Base-by-base conservation (phyloP, 1,284 basidiomycete genomes). In the Phylloboletellus chloephorus region DNA sequence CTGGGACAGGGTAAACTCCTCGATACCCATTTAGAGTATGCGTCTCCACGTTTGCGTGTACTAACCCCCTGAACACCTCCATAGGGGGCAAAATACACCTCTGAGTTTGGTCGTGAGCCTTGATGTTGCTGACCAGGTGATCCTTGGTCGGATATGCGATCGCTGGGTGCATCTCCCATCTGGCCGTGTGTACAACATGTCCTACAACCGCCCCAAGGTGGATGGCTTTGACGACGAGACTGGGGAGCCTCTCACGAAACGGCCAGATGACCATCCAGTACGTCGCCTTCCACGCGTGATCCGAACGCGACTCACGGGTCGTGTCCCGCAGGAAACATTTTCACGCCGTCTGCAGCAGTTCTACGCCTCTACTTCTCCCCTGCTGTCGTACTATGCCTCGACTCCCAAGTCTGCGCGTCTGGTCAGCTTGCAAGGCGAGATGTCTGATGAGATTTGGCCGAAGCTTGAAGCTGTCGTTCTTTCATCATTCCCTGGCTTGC, bases 381-480 rank as follows among this genome's bases (percentile, higher is more conserved):
- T 98, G 31, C 69, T 97, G 19, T 69, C 79, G 34, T 88, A 93
- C 66, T 97, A 89, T 63, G 56, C 72, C 10, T 63, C 68, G n/a
- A 52, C 57, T 17, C 58, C 67, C 26, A 58, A 48, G 31, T 61
- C 37, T 29, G 54, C 43, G 35, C 56, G 72, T 43, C 69, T 93
- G n/a, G 77, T 82, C 48, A 82, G 82, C 9, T 65, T 98, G n/a
- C 69, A 73, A 19, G 94, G 94, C 5, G 69, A 74, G 48, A 89
- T 89, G 12, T 92, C 88, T 16, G 89, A 97, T 61, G 89, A 96
- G 67, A 96, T 97, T 51, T 94, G 89, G 88, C 89, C 88, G 2
- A 70, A 82, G 52, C 72, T 94, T 5, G 83, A 88, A 44, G 63
- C 63, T 23, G 65, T 77, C 15, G 66, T 92, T 12, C 65, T 67